Conservation (phyloP, 164 flowering plant species). For the Akebia trifoliata region DNA sequence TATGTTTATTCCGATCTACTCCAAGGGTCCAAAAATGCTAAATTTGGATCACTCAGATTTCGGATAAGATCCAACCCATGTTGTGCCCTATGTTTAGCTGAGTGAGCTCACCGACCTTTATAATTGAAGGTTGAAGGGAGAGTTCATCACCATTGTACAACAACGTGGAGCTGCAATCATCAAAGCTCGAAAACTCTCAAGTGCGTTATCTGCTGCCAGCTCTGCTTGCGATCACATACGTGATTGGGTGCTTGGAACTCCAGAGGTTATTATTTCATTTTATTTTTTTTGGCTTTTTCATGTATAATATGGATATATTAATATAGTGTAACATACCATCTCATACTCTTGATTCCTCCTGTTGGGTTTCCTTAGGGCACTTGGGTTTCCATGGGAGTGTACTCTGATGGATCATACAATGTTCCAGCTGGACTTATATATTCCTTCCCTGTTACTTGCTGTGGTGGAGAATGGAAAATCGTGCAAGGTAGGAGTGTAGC, state of each 20-base stretch:
- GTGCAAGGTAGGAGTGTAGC: slow-evolving; percentile 66
- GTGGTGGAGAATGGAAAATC: slow-evolving; percentile 79
- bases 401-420: slow-evolving; percentile 96
- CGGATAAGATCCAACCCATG: neutral
- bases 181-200: slow-evolving; percentile 92
- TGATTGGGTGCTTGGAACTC: slow-evolving; percentile 99
- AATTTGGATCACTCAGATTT: too few species aligned
- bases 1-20: too few species aligned
- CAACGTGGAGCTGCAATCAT: slow-evolving; percentile 99
- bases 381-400: slow-evolving; percentile 99
- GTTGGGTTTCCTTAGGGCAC: slow-evolving; percentile 52
- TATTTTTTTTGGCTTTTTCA: neutral
- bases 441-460: slow-evolving; percentile 94
- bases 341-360: slow-evolving; percentile 1
- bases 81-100: neutral
- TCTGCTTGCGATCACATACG: slow-evolving; percentile 98
- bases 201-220: slow-evolving; percentile 99
- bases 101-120: neutral
- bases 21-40: too few species aligned
- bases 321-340: neutral
- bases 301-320: neutral
- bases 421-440: slow-evolving; percentile 94
- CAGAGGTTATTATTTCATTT: slow-evolving; percentile 53
- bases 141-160: slow-evolving; percentile 84
- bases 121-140: slow-evolving; percentile 70